Evolutionary conservation across 805 yeast species (phyloP).

Genomic region (Sungouiozyma ichnusensis): DNA sequence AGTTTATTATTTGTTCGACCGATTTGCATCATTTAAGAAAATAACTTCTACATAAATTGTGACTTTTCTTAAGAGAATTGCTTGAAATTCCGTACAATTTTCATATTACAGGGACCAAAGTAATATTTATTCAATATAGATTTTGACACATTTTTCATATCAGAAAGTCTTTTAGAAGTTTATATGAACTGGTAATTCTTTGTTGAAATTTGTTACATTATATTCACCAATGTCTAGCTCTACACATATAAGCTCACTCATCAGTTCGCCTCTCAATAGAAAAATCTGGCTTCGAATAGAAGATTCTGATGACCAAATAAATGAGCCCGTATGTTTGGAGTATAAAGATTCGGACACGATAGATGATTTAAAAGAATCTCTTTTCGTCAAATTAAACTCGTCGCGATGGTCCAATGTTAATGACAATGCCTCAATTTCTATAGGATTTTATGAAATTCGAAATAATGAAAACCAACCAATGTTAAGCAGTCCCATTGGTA

Average conservation of each 20-base stretch:
- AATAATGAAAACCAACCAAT: constrained; percentile 5
- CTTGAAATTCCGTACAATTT: too few species aligned
- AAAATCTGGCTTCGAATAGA: constrained; percentile 21
- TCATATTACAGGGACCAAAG: background rate
- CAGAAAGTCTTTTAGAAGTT: too few species aligned
- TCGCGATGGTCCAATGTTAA: constrained; percentile 55
- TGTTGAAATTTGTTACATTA: too few species aligned
- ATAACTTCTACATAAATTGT: too few species aligned
- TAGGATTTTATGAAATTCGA: constrained; percentile 28
- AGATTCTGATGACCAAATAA: constrained; percentile 5
- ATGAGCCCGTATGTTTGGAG: constrained; percentile 54
- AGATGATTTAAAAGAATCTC: constrained; percentile 68
- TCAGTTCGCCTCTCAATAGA: constrained; percentile 3
- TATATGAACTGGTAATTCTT: too few species aligned
- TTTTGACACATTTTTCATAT: too few species aligned
- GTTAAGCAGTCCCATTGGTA: background rate
- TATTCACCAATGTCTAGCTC: background rate
- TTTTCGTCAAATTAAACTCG: constrained; percentile 40
- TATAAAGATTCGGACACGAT: constrained; percentile 55
- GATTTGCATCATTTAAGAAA: too few species aligned
- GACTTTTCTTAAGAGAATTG: too few species aligned
- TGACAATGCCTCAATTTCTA: constrained; percentile 59
- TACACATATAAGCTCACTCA: background rate
- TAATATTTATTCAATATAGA: background rate
- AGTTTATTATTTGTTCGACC: too few species aligned